Percentiles rank a stretch among this genome's conserved stretches.
Evolutionary conservation across 164 flowering plant genomes (phyloP).

Genomic region (Stephania yunnanensis): DNA sequence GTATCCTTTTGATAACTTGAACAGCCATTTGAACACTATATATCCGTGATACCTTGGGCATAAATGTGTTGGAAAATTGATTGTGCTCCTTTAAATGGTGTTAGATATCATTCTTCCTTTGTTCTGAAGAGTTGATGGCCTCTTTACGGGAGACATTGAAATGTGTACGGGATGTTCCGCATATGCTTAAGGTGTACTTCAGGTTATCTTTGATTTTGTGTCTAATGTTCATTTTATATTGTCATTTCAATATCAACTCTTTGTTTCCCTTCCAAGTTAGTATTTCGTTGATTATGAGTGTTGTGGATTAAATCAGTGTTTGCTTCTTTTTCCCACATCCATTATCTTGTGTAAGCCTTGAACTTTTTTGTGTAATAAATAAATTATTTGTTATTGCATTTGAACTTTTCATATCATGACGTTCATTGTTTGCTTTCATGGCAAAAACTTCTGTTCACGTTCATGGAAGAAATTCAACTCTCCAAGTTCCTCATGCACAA

Average conservation of each 20-base stretch:
- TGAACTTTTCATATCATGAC: background rate
- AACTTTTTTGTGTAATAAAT: constrained; percentile 2
- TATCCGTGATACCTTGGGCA: background rate
- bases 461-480: constrained; percentile 72
- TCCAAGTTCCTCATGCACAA: constrained; percentile 68
- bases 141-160: constrained; percentile 77
- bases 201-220: background rate
- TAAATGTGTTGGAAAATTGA: background rate
- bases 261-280: background rate
- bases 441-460: constrained; percentile 1
- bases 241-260: background rate
- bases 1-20: constrained; percentile 60
- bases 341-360: background rate
- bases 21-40: background rate
- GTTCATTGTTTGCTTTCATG: background rate
- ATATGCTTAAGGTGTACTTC: constrained; percentile 63
- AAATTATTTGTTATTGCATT: background rate
- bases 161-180: constrained; percentile 77
- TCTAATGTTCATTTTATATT: constrained; percentile 1
- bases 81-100: constrained; percentile 21
- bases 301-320: background rate
- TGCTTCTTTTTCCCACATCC: background rate
- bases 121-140: constrained; percentile 68
- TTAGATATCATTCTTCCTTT: constrained; percentile 84
- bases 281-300: background rate